These are phyloP conservation scores for Calocybe gangraenosa DNA, from an alignment of 768 basidiomycete species.

Conservation along the genomic window DNA sequence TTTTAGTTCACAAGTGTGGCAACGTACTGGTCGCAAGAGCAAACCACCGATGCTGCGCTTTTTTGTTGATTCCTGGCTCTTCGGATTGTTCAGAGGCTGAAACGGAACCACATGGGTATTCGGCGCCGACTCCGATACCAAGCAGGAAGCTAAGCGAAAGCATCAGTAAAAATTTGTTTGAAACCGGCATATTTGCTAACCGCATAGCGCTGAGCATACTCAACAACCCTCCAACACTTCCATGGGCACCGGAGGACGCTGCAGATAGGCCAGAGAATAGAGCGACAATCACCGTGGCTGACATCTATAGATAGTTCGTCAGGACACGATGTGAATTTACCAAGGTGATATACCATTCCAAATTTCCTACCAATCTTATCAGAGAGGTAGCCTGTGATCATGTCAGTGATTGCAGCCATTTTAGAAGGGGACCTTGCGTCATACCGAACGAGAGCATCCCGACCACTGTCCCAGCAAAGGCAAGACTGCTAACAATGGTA, in stretches of 20 bases:
- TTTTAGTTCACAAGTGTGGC: neutral
- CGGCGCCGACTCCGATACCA: constrained; percentile 85
- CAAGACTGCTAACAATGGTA: constrained; percentile 60
- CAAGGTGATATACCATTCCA: constrained; percentile 59
- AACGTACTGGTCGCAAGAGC: constrained; percentile 80
- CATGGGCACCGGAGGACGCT: constrained; percentile 75
- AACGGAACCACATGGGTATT: constrained; percentile 89
- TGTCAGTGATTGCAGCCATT: neutral
- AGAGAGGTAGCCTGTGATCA: constrained; percentile 56
- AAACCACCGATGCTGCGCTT: constrained; percentile 83
- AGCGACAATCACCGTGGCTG: constrained; percentile 78
- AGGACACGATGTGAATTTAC: constrained; percentile 1
- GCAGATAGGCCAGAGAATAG: constrained; percentile 83
- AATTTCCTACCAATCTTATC: constrained; percentile 86
- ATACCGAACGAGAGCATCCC: constrained; percentile 78
- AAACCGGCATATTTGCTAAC: constrained; percentile 28
- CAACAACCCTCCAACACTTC: constrained; percentile 65
- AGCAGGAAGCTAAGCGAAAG: constrained; percentile 62
- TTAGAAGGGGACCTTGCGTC: constrained; percentile 2
- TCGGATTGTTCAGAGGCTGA: constrained; percentile 90
- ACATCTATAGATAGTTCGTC: constrained; percentile 46
- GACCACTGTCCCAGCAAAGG: constrained; percentile 83
- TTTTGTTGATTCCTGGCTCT: constrained; percentile 71
- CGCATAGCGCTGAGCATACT: constrained; percentile 78
- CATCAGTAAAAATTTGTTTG: neutral